Base-by-base conservation (phyloP, 495 filamentous ascomycete species). In the Penicillium cataractarum region DNA sequence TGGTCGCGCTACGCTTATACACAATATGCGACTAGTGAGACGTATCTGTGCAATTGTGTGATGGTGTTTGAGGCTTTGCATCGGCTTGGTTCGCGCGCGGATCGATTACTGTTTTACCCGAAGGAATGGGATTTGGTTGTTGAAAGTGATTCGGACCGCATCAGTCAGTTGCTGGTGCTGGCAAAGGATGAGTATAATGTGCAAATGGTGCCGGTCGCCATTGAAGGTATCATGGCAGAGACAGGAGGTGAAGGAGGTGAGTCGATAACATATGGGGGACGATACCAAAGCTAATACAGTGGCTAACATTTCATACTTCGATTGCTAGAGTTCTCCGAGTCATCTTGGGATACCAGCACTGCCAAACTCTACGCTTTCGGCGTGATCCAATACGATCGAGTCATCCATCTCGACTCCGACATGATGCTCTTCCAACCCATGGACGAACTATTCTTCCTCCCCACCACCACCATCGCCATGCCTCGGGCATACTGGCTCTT, bases 361-460 rank as follows among this genome's bases (percentile, higher is more conserved):
- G 86, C 88, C 49, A 91, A 92, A 64, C 79, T 92, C 19, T 82
- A 89, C 37, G 87, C 87, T 7, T 93, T 92, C 65, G 87, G 86
- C 58, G 83, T 88, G 59, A 86, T 86, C 6, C 78, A 88, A 61
- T 93, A 90, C 66, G 74, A 80, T 3, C 88, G 91, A 1, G 76
- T 93, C 8, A 74, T 92, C 21, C 79, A 85, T 55, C 81, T 93
- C 56, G 90, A 93, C 71, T 87, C 87, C 17, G 89, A 91, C 62
- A 79, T 84, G 21, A 86, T 82, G 22, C 67, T 93, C 8, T 76
- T 91, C 24, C 76, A 86, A 46, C 76, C 77, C 42, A 83, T 93
- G 77, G 90, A 93, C 71, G 89, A 92, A 61, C 79, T 93, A 3
- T 92, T 93, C 77, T 80, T 88, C 60, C 78, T 90, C n/a, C 90